phyloP scores from a whole-genome alignment of 1,284 basidiomycete genomes.

The Golubevia pallescens region DNA sequence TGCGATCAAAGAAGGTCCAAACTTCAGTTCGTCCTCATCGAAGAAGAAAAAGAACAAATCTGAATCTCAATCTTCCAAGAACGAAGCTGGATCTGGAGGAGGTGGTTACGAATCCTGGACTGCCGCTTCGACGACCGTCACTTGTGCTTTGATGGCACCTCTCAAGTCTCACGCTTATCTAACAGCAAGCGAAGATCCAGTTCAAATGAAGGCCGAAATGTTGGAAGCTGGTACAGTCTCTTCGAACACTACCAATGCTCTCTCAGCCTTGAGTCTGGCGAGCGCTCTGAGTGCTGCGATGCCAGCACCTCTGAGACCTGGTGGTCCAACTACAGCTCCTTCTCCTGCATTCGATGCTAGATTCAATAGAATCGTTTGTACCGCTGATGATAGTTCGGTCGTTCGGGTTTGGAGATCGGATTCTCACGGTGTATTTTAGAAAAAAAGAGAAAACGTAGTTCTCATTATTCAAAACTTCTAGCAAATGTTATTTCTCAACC shows the following conservation, averaged over 20 bases:
- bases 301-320: constrained; percentile 2
- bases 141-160: constrained; percentile 41
- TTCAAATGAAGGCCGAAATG: constrained; percentile 10
- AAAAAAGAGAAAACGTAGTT: too few species aligned
- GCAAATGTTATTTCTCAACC: too few species aligned
- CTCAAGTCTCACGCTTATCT: constrained; percentile 19
- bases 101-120: constrained; percentile 21
- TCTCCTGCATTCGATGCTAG: constrained; percentile 6
- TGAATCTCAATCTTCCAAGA: constrained; percentile 1
- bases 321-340: background rate
- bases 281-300: constrained; percentile 9
- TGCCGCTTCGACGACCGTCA: constrained; percentile 26
- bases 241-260: constrained; percentile 8
- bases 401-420: constrained; percentile 38
- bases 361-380: constrained; percentile 32
- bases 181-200: constrained; percentile 22
- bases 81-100: constrained; percentile 7
- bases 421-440: background rate
- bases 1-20: constrained; percentile 7
- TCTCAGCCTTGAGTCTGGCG: background rate
- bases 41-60: background rate
- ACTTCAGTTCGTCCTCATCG: background rate
- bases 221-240: background rate
- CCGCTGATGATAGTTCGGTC: constrained; percentile 29
- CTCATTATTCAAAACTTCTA: too few species aligned